Base-by-base conservation (phyloP, 2,329 filamentous ascomycete species). In the Aspergillus sp. region DNA sequence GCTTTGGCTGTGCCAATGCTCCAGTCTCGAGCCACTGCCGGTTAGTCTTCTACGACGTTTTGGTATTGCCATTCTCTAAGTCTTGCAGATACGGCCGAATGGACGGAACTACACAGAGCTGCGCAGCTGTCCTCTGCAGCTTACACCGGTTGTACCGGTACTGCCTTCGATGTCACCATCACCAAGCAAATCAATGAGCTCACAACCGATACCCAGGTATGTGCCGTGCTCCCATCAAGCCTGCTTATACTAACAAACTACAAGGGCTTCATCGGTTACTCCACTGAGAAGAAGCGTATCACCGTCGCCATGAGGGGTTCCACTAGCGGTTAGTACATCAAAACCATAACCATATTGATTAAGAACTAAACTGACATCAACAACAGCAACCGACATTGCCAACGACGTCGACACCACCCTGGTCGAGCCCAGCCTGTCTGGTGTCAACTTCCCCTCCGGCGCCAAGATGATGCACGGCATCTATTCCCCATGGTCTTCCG, bases 231-330 rank as follows among this genome's bases (percentile, higher is more conserved):
- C 21, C 10, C 19, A 2, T 8, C 2, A 15, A 30, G 4, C 5
- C 27, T 23, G 15, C 19, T 7, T n/a, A 21, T 7, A 10, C 5
- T 38, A 39, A 63, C 10, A 60, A 3, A 2, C n/a, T 0, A 3
- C 2, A 21, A 71, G 71, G 71, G 71, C 2, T 73, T 62, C 30
- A 54, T 73, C 13, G 71, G 71, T 36, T 72, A 72, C 55, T 73
- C 70, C 4, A 59, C 30, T 0, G 48, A 61, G 8, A 62, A 67
- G 38, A 68, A 69, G 54, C 69, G 60, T 5, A 73, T 73, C 21
- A 60, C 69, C 0, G 71, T 73, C 2, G 67, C 70, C 8, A 72
- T 73, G 71, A 64, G 64, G 41, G 71, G 71, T n/a, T 73, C 70
- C 1, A 72, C 70, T 2, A 68, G 64, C 19, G 41, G 68, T 72